Conservation (phyloP, 306 rosid genomes). For the Pyrus bretschneideri region DNA sequence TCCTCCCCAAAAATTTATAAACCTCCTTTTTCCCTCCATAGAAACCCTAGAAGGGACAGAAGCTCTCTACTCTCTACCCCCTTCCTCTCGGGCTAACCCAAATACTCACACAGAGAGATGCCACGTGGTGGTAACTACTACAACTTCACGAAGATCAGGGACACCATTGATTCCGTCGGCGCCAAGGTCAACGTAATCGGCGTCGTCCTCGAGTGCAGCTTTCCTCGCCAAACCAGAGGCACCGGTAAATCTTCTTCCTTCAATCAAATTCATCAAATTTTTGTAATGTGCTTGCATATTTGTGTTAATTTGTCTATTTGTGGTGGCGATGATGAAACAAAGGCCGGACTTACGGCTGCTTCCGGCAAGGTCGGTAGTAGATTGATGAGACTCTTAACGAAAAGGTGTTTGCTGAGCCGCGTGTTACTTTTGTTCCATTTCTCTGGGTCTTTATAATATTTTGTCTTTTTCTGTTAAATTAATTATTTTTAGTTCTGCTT, state of each 20-base stretch:
- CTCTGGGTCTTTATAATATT: neutral
- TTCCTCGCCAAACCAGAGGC: constrained; percentile 40
- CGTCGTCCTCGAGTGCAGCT: constrained; percentile 42
- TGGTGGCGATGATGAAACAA: constrained; percentile 70
- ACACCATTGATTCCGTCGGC: constrained; percentile 21
- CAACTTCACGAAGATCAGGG: constrained; percentile 32
- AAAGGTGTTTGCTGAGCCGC: constrained; percentile 72
- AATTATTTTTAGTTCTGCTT: neutral
- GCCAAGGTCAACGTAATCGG: constrained; percentile 43
- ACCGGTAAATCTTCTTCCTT: constrained; percentile 31
- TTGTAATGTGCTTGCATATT: neutral
- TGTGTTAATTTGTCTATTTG: neutral
- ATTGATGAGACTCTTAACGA: constrained; percentile 41
- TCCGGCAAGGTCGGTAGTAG: constrained; percentile 57
- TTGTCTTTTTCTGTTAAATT: neutral
- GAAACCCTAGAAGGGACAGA: constrained; percentile 25
- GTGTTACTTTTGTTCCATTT: neutral
- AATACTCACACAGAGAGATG: constrained; percentile 5
- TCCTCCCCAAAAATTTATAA: too few species aligned
- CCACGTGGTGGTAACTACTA: constrained; percentile 16
- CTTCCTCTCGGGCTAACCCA: neutral
- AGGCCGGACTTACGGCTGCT: constrained; percentile 94
- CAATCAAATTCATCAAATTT: neutral
- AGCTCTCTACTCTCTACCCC: too few species aligned
- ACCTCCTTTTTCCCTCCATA: too few species aligned